A percentile compares a stretch with the other conserved stretches of the same genome.
These are phyloP conservation scores for Aureobasidium zeae DNA, from an alignment of 2,329 filamentous ascomycete species.

Conservation along the genomic window DNA sequence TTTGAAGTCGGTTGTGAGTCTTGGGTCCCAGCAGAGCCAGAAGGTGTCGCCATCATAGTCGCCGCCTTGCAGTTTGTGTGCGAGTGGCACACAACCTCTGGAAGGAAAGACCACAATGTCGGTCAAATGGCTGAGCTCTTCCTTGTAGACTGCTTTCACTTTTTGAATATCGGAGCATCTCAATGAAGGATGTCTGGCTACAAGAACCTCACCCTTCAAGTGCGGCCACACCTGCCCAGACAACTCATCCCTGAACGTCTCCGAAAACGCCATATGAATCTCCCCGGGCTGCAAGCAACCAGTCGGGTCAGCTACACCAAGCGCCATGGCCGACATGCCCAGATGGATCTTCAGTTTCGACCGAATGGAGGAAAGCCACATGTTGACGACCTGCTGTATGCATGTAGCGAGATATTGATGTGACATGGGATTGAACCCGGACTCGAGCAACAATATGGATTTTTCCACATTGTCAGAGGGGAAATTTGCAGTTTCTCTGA, in stretches of 20 bases:
- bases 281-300: constrained; percentile 54
- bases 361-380: constrained; percentile 44
- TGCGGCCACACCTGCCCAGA: constrained; percentile 46
- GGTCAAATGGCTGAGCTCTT: constrained; percentile 56
- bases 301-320: constrained; percentile 60
- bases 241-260: constrained; percentile 45
- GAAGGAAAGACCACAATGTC: constrained; percentile 72
- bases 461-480: constrained; percentile 44
- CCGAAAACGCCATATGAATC: constrained; percentile 58
- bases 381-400: constrained; percentile 40
- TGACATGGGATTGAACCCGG: constrained; percentile 20
- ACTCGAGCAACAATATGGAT: constrained; percentile 47
- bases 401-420: constrained; percentile 23
- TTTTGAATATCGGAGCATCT: constrained; percentile 64
- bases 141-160: constrained; percentile 41
- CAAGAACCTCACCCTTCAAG: constrained; percentile 53
- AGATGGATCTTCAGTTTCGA: constrained; percentile 16
- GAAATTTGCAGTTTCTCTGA: constrained; percentile 42
- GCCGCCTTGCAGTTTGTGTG: constrained; percentile 63
- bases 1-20: constrained; percentile 55
- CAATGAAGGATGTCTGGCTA: constrained; percentile 61
- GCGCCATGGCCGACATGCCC: constrained; percentile 48
- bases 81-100: constrained; percentile 53
- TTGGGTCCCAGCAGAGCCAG: constrained; percentile 66
- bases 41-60: constrained; percentile 72